phyloP scores from a whole-genome alignment of 2,329 filamentous ascomycete species.

The Phialophora verrucosa region DNA sequence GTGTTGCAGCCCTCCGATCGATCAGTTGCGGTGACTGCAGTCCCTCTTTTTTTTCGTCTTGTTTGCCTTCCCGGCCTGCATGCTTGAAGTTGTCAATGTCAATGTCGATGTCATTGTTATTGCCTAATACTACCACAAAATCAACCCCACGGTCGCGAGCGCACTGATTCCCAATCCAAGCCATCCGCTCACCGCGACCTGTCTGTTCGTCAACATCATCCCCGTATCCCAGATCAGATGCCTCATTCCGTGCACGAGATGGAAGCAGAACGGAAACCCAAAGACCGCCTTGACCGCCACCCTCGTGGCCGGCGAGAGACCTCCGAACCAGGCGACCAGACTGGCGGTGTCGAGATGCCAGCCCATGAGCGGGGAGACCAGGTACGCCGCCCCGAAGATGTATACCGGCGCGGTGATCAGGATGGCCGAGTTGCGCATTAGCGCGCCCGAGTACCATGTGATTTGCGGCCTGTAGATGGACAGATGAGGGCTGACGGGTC shows the following conservation, averaged over 20 bases:
- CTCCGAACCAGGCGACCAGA: conserved; percentile 67
- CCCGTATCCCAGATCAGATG: conserved; percentile 74
- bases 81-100: too few species aligned
- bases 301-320: conserved; percentile 65
- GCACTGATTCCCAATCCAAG: conserved; percentile 43
- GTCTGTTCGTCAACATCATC: conserved; percentile 65
- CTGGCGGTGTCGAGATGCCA: conserved; percentile 70
- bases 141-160: conserved; percentile 25
- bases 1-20: neutral
- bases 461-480: conserved; percentile 83
- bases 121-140: conserved; percentile 22
- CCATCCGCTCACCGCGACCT: conserved; percentile 70
- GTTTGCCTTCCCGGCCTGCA: too few species aligned
- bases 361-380: conserved; percentile 75
- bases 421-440: conserved; percentile 81
- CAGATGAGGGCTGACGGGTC: conserved; percentile 84
- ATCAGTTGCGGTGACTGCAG: too few species aligned
- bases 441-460: conserved; percentile 76
- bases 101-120: too few species aligned
- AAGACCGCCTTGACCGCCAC: conserved; percentile 62
- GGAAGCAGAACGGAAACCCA: conserved; percentile 71
- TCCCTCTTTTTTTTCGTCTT: too few species aligned
- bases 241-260: conserved; percentile 69
- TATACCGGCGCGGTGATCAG: conserved; percentile 75
- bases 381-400: conserved; percentile 78